These are phyloP conservation scores for Eucalyptus cloeziana DNA, from an alignment of 345 rosid species.

Conservation along the genomic window DNA sequence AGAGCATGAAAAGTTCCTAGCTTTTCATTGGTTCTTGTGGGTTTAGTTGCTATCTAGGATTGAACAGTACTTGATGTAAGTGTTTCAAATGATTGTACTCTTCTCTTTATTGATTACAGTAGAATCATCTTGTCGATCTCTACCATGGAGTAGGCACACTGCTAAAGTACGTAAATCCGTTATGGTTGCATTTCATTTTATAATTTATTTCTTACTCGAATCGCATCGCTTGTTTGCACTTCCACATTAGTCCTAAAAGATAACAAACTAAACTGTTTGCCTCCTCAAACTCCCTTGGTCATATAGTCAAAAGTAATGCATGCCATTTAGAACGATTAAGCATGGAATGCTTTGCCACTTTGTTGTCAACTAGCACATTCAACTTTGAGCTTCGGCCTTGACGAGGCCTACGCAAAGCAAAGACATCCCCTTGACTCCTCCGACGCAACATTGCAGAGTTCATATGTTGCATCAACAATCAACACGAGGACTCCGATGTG, in stretches of 20 bases:
- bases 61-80: no score
- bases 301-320: neutral
- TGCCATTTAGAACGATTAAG: neutral
- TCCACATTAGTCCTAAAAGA: neutral
- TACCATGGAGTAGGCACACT: no score
- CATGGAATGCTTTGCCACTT: neutral
- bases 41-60: no score
- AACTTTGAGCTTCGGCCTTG: neutral
- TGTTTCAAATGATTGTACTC: no score
- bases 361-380: neutral
- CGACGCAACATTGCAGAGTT: neutral
- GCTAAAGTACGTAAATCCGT: neutral
- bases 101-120: no score
- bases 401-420: neutral
- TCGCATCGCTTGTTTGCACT: neutral
- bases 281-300: neutral
- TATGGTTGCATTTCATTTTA: neutral
- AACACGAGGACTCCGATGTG: neutral
- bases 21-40: no score
- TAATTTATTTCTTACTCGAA: neutral
- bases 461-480: neutral
- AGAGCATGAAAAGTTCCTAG: no score
- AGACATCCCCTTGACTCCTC: neutral
- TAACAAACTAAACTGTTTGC: neutral
- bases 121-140: no score